A percentile compares a stretch with the other conserved stretches of the same genome.
phyloP scores from a whole-genome alignment of 495 filamentous ascomycete genomes.

The Tuber brumale region DNA sequence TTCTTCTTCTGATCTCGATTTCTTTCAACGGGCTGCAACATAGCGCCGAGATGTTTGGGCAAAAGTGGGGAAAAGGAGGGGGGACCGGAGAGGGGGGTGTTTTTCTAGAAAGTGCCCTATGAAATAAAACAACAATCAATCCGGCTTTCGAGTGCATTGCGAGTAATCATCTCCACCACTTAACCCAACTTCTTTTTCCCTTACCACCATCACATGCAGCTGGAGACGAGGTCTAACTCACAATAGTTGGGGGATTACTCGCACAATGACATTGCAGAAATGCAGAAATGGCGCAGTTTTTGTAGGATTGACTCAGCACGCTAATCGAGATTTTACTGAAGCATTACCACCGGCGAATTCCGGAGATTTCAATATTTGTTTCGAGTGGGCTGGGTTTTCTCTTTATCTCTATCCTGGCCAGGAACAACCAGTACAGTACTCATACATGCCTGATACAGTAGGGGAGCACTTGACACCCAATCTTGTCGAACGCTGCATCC shows the following conservation, averaged over 20 bases:
- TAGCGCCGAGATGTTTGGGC: background rate
- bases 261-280: background rate
- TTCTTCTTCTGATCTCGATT: background rate
- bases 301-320: conserved; percentile 1
- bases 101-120: background rate
- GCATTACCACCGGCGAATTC: background rate
- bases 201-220: background rate
- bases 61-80: background rate
- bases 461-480: background rate
- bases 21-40: background rate
- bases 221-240: background rate
- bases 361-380: background rate
- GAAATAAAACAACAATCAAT: background rate
- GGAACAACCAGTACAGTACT: background rate
- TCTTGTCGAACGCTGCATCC: background rate
- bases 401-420: background rate
- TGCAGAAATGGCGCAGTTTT: conserved; percentile 2
- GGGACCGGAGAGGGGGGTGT: background rate
- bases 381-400: background rate
- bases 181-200: background rate
- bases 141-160: background rate
- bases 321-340: background rate
- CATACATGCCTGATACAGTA: background rate
- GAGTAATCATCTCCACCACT: background rate
- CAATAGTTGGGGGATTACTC: background rate